These are phyloP conservation scores for Malassezia sp. DNA, from an alignment of 1,284 basidiomycete species.

Conservation along the genomic window DNA sequence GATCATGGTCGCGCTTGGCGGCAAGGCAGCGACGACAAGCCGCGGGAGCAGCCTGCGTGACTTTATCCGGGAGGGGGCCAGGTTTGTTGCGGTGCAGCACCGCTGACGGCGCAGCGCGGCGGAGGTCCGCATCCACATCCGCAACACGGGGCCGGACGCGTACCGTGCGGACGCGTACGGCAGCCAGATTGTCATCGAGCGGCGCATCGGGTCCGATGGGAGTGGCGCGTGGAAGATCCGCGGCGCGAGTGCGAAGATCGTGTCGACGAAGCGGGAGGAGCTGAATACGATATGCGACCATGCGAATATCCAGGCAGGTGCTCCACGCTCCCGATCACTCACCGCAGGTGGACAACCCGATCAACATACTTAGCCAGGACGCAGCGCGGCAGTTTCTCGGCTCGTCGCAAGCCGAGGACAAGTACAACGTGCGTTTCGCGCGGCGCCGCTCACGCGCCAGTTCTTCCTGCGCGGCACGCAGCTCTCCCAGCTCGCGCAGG, in stretches of 20 bases:
- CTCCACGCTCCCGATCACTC: no score
- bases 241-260: slow-evolving; percentile 54
- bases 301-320: slow-evolving; percentile 93
- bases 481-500: slow-evolving; percentile 71
- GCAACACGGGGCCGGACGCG: slow-evolving; percentile 80
- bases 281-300: slow-evolving; percentile 79
- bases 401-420: slow-evolving; percentile 67
- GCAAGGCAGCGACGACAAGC: slow-evolving; percentile 69
- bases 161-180: slow-evolving; percentile 73
- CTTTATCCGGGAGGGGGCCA: slow-evolving; percentile 76
- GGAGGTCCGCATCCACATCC: slow-evolving; percentile 67
- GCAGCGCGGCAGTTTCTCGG: slow-evolving; percentile 72
- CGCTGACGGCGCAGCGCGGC: no score
- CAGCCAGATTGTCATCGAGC: slow-evolving; percentile 70
- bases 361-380: slow-evolving; percentile 61
- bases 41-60: slow-evolving; percentile 74
- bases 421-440: slow-evolving; percentile 83
- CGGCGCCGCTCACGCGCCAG: no score
- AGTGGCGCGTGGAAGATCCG: slow-evolving; percentile 71
- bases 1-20: slow-evolving; percentile 83
- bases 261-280: slow-evolving; percentile 74
- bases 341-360: slow-evolving; percentile 90
- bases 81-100: no score
- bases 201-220: slow-evolving; percentile 67
- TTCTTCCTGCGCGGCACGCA: slow-evolving; percentile 92